phyloP scores from a whole-genome alignment of 2,329 filamentous ascomycete species.

The Phaeosphaeriaceae sp. region DNA sequence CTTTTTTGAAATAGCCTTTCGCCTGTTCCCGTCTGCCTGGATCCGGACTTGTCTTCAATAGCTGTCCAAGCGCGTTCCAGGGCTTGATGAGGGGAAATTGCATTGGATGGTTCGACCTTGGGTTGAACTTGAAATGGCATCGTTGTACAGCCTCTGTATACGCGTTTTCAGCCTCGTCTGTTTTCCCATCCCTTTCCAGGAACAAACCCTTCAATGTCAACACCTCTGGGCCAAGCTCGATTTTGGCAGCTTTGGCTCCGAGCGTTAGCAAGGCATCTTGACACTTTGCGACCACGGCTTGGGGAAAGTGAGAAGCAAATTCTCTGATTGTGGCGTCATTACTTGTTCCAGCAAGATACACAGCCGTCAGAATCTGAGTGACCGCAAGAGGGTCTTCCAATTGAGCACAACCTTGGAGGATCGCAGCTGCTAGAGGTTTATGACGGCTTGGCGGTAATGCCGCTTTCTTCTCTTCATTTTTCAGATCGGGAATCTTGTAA shows the following conservation, averaged over 20 bases:
- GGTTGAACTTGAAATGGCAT: constrained; percentile 19
- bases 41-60: constrained; percentile 25
- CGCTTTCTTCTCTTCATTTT: constrained; percentile 22
- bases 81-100: constrained; percentile 34
- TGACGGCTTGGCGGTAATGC: constrained; percentile 35
- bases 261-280: constrained; percentile 28
- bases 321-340: constrained; percentile 14
- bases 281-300: constrained; percentile 25
- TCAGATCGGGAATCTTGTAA: constrained; percentile 32
- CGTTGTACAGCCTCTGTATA: constrained; percentile 33
- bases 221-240: constrained; percentile 26
- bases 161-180: constrained; percentile 20
- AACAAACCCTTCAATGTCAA: constrained; percentile 41
- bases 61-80: constrained; percentile 41
- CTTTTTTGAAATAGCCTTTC: constrained; percentile 42
- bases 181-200: constrained; percentile 33
- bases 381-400: constrained; percentile 36
- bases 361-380: constrained; percentile 36
- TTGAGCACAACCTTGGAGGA: constrained; percentile 39
- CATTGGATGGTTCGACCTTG: constrained; percentile 26
- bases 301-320: constrained; percentile 24
- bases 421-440: constrained; percentile 15
- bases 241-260: constrained; percentile 18
- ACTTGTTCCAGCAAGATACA: constrained; percentile 24
- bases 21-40: constrained; percentile 25